Conservation (phyloP, 305 asterid genomes). For the Solanum chacoense region DNA sequence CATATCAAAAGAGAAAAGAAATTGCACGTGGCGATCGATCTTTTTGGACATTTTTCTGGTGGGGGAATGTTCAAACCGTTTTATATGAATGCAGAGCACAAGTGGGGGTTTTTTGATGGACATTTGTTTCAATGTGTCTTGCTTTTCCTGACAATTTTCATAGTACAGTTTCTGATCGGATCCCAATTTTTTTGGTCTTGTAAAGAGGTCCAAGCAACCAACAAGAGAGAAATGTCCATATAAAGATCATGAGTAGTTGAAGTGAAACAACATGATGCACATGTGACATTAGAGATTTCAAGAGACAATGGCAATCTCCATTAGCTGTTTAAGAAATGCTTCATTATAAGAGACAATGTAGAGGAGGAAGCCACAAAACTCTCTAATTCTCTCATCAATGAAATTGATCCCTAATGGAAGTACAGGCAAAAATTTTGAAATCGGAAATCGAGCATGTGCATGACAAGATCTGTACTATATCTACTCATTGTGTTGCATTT, state of each 20-base stretch:
- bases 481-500: not conserved
- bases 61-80: slow-evolving; percentile 55
- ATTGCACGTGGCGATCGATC: slow-evolving; percentile 57
- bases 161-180: slow-evolving; percentile 55
- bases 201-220: slow-evolving; percentile 61
- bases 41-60: slow-evolving; percentile 46
- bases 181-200: slow-evolving; percentile 57
- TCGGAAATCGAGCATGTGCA: not conserved
- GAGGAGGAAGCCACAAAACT: not conserved
- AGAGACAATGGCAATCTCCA: slow-evolving; percentile 38
- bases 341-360: slow-evolving; percentile 8
- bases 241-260: slow-evolving; percentile 71
- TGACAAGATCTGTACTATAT: not conserved
- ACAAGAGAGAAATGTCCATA: slow-evolving; percentile 52
- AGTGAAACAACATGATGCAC: slow-evolving; percentile 56
- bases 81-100: slow-evolving; percentile 58
- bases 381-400: not conserved
- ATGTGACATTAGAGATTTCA: slow-evolving; percentile 61
- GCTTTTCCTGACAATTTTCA: slow-evolving; percentile 46
- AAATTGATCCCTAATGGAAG: not conserved
- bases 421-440: not conserved
- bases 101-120: slow-evolving; percentile 57
- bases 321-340: slow-evolving; percentile 29
- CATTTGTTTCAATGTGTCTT: slow-evolving; percentile 53
- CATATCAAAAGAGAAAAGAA: slow-evolving; percentile 67